Evolutionary conservation across 2,329 filamentous ascomycete genomes (phyloP).

Genomic region (Phoma sp.): DNA sequence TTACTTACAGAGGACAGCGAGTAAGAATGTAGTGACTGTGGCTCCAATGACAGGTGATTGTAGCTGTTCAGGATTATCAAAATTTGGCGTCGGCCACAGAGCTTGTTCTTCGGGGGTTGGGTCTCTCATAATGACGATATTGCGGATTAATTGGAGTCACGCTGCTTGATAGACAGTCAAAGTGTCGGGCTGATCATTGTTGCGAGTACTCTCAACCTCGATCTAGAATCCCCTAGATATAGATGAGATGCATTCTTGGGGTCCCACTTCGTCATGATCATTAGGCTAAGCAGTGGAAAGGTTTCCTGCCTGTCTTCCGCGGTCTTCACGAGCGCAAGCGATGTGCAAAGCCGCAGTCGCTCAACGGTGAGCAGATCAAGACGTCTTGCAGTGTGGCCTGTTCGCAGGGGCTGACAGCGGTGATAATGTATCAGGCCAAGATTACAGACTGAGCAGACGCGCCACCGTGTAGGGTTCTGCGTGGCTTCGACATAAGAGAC

Average conservation of each 20-base stretch:
- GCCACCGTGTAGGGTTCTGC: neutral
- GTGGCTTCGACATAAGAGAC: neutral
- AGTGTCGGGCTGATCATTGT: neutral
- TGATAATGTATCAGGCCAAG: neutral
- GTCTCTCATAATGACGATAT: constrained; percentile 3
- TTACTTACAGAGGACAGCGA: constrained; percentile 29
- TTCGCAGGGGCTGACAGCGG: neutral
- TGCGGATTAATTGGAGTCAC: neutral
- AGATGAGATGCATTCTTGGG: neutral
- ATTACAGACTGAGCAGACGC: neutral
- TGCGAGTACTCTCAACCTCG: neutral
- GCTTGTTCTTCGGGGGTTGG: constrained; percentile 14
- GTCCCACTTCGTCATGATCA: neutral
- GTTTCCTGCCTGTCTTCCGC: neutral
- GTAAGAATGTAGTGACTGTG: constrained; percentile 22
- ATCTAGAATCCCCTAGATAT: too few species aligned
- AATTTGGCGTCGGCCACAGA: constrained; percentile 39
- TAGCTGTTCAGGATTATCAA: constrained; percentile 30
- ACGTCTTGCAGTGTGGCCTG: neutral
- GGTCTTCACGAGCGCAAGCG: neutral
- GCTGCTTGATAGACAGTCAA: neutral
- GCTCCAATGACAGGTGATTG: constrained; percentile 26
- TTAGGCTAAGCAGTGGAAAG: neutral
- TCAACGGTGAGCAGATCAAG: neutral
- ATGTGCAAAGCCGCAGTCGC: neutral